Base-by-base conservation (phyloP, 129 eudicot species). In the Kitagawia praeruptora region DNA sequence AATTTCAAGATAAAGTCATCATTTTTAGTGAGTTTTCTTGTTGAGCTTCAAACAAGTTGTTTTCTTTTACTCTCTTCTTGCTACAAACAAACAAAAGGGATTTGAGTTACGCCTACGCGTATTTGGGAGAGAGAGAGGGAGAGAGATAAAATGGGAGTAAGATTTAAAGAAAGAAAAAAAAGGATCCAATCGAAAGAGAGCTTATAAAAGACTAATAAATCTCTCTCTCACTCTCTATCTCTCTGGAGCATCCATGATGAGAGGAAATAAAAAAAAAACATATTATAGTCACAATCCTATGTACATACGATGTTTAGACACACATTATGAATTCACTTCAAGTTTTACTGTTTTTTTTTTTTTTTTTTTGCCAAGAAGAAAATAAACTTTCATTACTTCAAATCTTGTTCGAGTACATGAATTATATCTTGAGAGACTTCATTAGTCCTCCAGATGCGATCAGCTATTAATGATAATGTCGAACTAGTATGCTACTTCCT, bases 121-220 rank as follows among this genome's bases (percentile, higher is more conserved):
- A 64, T 64, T 64, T 27, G 34, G 28, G 63, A 51, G 83, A 47
- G 67, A 74, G 49, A 81, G 31, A n/a, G 31, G 7, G 67, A 25
- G 69, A 61, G 34, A 58, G 34, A 58, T 18, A 2, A 34, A 34
- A 34, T 34, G 4, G 9, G 10, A 61, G 12, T 23, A 3, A 56
- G n/a, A 18, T 53, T 19, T n/a, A 61, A 61, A 61, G 16, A 61
- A 25, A 25, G 6, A 25, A 25, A 25, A 25, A 25, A 1, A 45
- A 80, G 82, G 85, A 45, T 79, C 84, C 75, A 88, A 85, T 88
- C 87, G 75, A 80, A 84, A 79, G 82, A 85, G 77, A 75, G 70
- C 70, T 78, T 76, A 74, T 28, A 25, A n/a, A 61, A n/a, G 34
- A 67, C 73, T 15, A 13, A 11, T 42, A 38, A 54, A 40, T 40